Percentiles rank a stretch among this genome's conserved stretches.
phyloP scores from a whole-genome alignment of 306 rosid species.

The Gillenia trifoliata region DNA sequence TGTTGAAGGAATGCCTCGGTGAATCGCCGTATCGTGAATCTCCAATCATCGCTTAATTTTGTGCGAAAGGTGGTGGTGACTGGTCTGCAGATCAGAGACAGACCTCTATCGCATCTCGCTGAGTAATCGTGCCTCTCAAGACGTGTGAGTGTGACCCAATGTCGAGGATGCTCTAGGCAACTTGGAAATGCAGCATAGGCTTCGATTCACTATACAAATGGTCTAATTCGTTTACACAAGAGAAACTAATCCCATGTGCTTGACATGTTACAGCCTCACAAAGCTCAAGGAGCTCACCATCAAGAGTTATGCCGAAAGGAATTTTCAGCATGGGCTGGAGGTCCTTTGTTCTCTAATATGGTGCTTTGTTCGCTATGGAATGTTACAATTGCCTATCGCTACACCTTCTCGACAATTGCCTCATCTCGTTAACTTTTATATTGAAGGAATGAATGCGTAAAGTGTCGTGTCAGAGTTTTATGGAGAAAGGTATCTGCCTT shows the following conservation, averaged over 20 bases:
- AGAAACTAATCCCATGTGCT: not conserved
- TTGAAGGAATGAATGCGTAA: not conserved
- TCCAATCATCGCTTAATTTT: not conserved
- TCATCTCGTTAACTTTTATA: not conserved
- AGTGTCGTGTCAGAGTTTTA: slow-evolving; percentile 11
- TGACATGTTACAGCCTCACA: not conserved
- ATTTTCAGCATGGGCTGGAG: slow-evolving; percentile 8
- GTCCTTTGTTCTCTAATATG: not conserved
- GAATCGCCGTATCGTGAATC: not conserved
- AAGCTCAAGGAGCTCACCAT: not conserved
- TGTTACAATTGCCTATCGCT: not conserved
- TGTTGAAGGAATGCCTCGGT: not conserved
- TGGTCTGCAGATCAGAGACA: not conserved
- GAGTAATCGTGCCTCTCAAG: not conserved
- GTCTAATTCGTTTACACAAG: not conserved
- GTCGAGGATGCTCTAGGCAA: not conserved
- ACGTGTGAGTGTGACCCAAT: not conserved
- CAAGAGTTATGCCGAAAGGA: not conserved
- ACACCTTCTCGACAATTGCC: slow-evolving; percentile 17
- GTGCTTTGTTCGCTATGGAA: not conserved
- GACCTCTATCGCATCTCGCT: not conserved
- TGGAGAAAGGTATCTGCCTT: not conserved
- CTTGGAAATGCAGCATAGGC: not conserved
- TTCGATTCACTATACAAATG: not conserved
- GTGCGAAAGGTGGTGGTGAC: not conserved